Evolutionary conservation across 139 green algal genomes (phyloP), one percentile per base, ranked within the genome.

Genomic region (Astrephomene gubernaculifera): DNA sequence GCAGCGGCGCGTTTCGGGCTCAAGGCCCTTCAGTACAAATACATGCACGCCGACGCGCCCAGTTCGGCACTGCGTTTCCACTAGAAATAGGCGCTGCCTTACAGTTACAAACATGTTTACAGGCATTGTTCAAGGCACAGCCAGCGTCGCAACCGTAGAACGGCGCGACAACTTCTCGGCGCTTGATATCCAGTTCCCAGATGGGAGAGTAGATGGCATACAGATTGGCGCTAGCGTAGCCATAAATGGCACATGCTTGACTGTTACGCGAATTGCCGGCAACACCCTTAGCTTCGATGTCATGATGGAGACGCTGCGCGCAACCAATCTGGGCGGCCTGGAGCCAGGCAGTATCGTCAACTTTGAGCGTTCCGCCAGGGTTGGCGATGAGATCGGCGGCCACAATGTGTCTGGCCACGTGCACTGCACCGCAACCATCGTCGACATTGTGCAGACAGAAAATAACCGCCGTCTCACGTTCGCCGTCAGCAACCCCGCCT

Each of bases 241-340:
- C 14, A 95, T 99, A 78, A 99, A 99, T 71, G 97, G 97, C 69
- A 98, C 96, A 19, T 99, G 97, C 90, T 90, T 99, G 2, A 99
- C 97, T 9, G 96, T 98, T 27, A 94, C 91, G 39, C 84, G 53
- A 21, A 86, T 92, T 35, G n/a, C 36, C 5, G 53, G 36, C n/a
- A 69, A 79, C 81, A 73, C 53, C 39, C 52, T 87, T 10, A 57
- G 81, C 52, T 87, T 87, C 41, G 36, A 99, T 70, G 87, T 98
- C 31, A 98, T 99, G 79, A 90, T 80, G n/a, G 97, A 99, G 90
- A 99, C 96, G 0, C 90, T 99, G 43, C 87, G 93, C 1, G 87
- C 90, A n/a, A 99, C 96, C 43, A 99, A 96, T 87, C 86, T 99
- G 57, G 96, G 96, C 12, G 38, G 79, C 10, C 89, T 98, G 60